These are phyloP conservation scores for Balakata baccata DNA, from an alignment of 345 rosid species.

Conservation along the genomic window DNA sequence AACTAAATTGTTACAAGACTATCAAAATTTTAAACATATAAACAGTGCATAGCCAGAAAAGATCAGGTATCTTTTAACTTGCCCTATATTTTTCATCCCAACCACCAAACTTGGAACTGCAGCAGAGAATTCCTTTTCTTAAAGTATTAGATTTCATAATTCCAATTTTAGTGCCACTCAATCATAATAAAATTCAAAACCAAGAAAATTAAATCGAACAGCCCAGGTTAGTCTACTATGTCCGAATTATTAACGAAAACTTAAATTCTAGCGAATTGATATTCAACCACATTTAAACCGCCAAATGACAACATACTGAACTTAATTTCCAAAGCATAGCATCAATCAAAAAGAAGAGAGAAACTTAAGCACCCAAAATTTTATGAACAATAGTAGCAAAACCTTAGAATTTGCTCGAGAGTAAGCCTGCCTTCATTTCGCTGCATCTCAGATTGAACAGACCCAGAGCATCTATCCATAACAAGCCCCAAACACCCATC, in stretches of 20 bases:
- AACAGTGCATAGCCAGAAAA: neutral
- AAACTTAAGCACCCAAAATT: neutral
- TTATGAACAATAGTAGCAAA: conserved; percentile 2
- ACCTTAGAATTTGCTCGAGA: conserved; percentile 95
- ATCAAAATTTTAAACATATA: neutral
- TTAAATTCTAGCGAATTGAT: neutral
- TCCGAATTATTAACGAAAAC: neutral
- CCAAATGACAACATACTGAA: conserved; percentile 6
- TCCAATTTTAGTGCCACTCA: neutral
- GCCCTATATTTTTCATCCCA: neutral
- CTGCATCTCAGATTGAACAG: conserved; percentile 86
- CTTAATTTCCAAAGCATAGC: neutral
- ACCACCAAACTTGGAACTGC: neutral
- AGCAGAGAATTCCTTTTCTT: neutral
- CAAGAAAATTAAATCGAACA: neutral
- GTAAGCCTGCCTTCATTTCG: conserved; percentile 90
- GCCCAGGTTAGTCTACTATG: neutral
- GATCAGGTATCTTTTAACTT: neutral
- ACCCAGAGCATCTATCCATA: conserved; percentile 80
- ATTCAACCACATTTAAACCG: neutral
- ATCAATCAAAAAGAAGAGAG: neutral
- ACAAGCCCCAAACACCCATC: conserved; percentile 63
- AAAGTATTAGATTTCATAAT: neutral
- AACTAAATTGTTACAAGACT: neutral
- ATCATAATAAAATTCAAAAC: neutral